Evolutionary conservation across 176 grass and related monocot species (phyloP).

Genomic region (Oryza brachyantha): DNA sequence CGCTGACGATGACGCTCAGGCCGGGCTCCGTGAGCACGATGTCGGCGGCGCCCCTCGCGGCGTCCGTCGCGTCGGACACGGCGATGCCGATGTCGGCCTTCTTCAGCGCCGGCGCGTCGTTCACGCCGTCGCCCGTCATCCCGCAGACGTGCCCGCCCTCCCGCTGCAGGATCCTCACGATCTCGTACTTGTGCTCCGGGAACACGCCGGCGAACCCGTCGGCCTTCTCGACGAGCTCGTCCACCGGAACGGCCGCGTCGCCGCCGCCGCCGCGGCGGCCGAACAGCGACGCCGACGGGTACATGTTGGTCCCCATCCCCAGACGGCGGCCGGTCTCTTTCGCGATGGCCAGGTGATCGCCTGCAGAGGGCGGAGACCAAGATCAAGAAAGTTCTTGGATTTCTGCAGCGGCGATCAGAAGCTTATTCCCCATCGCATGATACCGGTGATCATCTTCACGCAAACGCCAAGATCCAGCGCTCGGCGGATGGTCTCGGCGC

Average conservation of each 20-base stretch:
- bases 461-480: slow-evolving; percentile 82
- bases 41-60: slow-evolving; percentile 75
- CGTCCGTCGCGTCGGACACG: slow-evolving; percentile 77
- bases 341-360: slow-evolving; percentile 89
- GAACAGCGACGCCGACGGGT: slow-evolving; percentile 79
- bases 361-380: slow-evolving; percentile 12
- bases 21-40: slow-evolving; percentile 89
- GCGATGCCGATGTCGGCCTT: slow-evolving; percentile 84
- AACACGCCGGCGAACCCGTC: slow-evolving; percentile 91
- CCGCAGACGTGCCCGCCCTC: slow-evolving; percentile 57
- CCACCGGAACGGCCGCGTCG: slow-evolving; percentile 43
- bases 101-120: slow-evolving; percentile 76
- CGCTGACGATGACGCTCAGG: slow-evolving; percentile 71
- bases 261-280: slow-evolving; percentile 37
- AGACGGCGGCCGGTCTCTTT: slow-evolving; percentile 88
- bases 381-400: not conserved
- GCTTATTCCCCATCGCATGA: not conserved
- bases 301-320: slow-evolving; percentile 88
- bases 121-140: slow-evolving; percentile 81
- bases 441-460: slow-evolving; percentile 93
- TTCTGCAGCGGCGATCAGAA: not conserved
- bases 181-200: slow-evolving; percentile 91
- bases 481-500: slow-evolving; percentile 73
- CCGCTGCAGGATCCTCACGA: slow-evolving; percentile 71
- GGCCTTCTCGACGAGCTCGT: slow-evolving; percentile 73